Evolutionary conservation across 1,284 basidiomycete genomes (phyloP).

Genomic region (Melampsora larici-populina): DNA sequence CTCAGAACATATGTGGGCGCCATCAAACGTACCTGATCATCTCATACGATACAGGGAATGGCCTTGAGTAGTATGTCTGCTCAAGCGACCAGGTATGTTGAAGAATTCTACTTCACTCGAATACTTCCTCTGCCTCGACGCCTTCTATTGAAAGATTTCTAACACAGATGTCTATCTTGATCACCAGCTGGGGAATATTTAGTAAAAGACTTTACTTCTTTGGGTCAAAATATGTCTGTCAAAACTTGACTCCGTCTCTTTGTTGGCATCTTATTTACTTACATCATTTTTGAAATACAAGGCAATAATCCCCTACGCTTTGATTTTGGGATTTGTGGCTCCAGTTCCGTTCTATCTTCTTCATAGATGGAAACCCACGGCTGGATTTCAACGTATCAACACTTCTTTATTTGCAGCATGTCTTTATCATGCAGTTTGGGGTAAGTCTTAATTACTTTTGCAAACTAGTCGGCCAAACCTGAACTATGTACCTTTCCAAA

Average conservation of each 20-base stretch:
- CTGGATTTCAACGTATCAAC: slow-evolving; percentile 27
- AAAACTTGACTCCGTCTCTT: too few species aligned
- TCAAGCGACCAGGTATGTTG: slow-evolving; percentile 30
- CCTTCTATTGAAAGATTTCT: too few species aligned
- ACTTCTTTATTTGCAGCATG: slow-evolving; percentile 20
- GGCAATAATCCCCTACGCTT: slow-evolving; percentile 17
- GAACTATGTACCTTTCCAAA: background rate
- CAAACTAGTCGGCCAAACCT: background rate
- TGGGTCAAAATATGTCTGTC: slow-evolving; percentile 31
- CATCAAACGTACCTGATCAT: too few species aligned
- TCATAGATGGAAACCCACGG: slow-evolving; percentile 19
- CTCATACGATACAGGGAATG: slow-evolving; percentile 38
- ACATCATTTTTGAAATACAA: too few species aligned
- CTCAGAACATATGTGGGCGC: background rate
- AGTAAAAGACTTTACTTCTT: slow-evolving; percentile 14
- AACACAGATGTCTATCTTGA: background rate
- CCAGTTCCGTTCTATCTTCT: slow-evolving; percentile 32
- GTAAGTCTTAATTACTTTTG: too few species aligned
- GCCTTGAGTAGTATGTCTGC: slow-evolving; percentile 22
- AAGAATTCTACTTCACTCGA: background rate
- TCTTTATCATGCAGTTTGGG: slow-evolving; percentile 14
- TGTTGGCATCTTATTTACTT: too few species aligned
- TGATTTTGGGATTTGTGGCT: slow-evolving; percentile 19
- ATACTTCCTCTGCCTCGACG: background rate
- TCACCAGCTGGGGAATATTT: slow-evolving; percentile 30